Evolutionary conservation across 208 protist genomes (phyloP), one percentile per base, ranked within the genome.

Genomic region (Dictyostelium gargantuum): DNA sequence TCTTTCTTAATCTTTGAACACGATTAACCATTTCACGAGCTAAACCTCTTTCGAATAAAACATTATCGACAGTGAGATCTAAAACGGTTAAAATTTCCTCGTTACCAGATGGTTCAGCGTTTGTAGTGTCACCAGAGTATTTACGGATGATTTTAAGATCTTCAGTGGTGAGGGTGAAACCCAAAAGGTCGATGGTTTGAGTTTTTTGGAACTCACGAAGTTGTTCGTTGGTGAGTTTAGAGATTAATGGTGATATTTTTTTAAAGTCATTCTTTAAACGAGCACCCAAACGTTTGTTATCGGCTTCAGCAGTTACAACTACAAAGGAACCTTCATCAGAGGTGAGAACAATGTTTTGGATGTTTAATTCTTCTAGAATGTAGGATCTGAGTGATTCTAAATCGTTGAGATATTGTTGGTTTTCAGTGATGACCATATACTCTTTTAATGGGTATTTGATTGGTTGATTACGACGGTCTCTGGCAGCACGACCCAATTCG

Each of bases 1-100:
- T 84, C 70, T 99, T 99, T 93, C 98, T 97, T 46, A 99, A 94
- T 95, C 99, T 97, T 96, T 99, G 99, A 19, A 99, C 96, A 29
- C 97, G 97, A 84, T 98, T 98, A 26, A 98, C 95, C 54, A 99
- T 96, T 95, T 99, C 98, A 38, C 98, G 96, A 17, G 98, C 98
- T 19, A 98, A 92, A 95, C 98, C 98, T 80, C 96, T 97, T 93
- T 97, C 94, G 13, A 97, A 93, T 23, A 99, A 77, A n/a, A 92
- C 91, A 93, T 97, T 63, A 38, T 92, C 93, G 3, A 93, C 42
- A 2, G n/a, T 94, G 15, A 96, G 95, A 84, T 98, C 98, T 46
- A 94, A 42, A 42, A 94, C 80, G 21, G 93, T 84, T 11, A 95
- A 40, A 2, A 91, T 86, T 32, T 95, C 80, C 21, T 92, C 63